Evolutionary conservation across 345 rosid species (phyloP).

Genomic region (Angophora floribunda): DNA sequence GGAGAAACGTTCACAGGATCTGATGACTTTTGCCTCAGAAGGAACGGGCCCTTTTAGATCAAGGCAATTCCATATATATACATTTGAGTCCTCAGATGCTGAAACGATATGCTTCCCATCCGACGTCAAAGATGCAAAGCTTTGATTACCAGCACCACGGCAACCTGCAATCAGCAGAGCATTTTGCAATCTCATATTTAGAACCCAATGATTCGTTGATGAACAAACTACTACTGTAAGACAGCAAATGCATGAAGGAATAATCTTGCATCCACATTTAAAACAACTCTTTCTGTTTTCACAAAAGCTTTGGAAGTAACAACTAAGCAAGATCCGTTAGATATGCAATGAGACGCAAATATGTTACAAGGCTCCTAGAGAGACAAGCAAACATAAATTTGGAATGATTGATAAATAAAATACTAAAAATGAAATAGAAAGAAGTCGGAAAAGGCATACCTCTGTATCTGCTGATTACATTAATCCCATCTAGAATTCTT

Average conservation of each 20-base stretch:
- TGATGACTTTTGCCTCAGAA: slow-evolving; percentile 31
- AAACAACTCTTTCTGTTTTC: not conserved
- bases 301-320: not conserved
- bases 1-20: slow-evolving; percentile 67
- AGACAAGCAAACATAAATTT: not conserved
- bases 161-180: not conserved
- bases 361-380: not conserved
- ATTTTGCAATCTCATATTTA: not conserved
- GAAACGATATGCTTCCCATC: slow-evolving; percentile 82
- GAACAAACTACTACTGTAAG: not conserved
- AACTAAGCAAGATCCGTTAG: not conserved
- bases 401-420: not conserved
- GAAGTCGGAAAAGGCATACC: slow-evolving; percentile 23
- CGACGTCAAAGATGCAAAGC: slow-evolving; percentile 54
- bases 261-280: not conserved
- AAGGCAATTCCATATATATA: slow-evolving; percentile 63
- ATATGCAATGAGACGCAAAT: not conserved
- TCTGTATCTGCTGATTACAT: slow-evolving; percentile 62
- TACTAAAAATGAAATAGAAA: not conserved
- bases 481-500: slow-evolving; percentile 66
- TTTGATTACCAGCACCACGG: slow-evolving; percentile 48
- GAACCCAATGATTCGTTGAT: not conserved
- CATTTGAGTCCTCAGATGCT: slow-evolving; percentile 73
- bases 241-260: not conserved
- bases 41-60: slow-evolving; percentile 13